Evolutionary conservation across 176 grass and related monocot genomes (phyloP).

Genomic region (Poa annua): DNA sequence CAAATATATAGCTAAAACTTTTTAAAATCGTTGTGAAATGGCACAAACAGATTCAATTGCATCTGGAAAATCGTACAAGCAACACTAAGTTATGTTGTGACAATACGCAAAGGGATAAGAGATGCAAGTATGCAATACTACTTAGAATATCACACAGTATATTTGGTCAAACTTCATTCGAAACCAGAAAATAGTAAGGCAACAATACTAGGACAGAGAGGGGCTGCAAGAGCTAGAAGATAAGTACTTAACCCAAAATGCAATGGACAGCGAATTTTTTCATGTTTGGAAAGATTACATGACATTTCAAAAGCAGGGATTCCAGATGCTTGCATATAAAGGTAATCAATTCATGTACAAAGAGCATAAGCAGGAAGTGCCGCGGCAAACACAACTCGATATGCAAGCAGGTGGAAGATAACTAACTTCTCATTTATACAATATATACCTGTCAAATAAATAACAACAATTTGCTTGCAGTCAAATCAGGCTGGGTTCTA

Average conservation of each 20-base stretch:
- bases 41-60: constrained; percentile 24
- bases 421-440: background rate
- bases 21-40: background rate
- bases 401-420: constrained; percentile 14
- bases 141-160: constrained; percentile 3
- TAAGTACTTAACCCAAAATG: background rate
- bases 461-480: constrained; percentile 7
- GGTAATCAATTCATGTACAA: background rate
- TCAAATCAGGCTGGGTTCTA: constrained; percentile 6
- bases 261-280: background rate
- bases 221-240: background rate
- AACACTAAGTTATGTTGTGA: constrained; percentile 17
- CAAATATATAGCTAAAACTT: constrained; percentile 4
- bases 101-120: constrained; percentile 1
- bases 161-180: background rate
- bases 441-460: background rate
- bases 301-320: constrained; percentile 4
- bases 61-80: constrained; percentile 19
- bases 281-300: background rate
- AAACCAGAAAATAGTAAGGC: background rate
- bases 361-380: background rate
- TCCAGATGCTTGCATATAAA: background rate
- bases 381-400: background rate
- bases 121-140: constrained; percentile 4
- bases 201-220: background rate